Percentiles rank a stretch among this genome's conserved stretches.
phyloP scores from a whole-genome alignment of 129 eudicot genomes.

The Dittrichia graveolens region DNA sequence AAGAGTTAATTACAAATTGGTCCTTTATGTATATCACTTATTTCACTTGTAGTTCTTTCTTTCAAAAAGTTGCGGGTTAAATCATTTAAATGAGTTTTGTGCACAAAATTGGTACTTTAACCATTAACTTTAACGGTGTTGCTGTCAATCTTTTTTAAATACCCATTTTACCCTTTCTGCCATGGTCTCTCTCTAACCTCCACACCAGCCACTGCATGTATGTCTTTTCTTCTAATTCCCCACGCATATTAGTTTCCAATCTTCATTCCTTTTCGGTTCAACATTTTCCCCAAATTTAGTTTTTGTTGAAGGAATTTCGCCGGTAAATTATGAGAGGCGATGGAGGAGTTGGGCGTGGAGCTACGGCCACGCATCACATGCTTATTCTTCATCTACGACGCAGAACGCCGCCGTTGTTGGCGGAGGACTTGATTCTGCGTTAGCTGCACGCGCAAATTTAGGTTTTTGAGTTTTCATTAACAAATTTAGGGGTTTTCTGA shows the following conservation, averaged over 20 bases:
- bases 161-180: constrained; percentile 37
- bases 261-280: not conserved
- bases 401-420: constrained; percentile 26
- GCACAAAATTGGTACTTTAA: no score
- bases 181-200: constrained; percentile 29
- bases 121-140: no score
- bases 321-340: constrained; percentile 51
- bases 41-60: no score
- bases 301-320: not conserved
- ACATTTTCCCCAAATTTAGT: not conserved
- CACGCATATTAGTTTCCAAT: constrained; percentile 33
- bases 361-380: constrained; percentile 54
- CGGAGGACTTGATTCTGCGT: constrained; percentile 62
- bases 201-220: constrained; percentile 32
- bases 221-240: constrained; percentile 36
- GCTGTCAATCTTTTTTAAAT: no score
- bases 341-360: constrained; percentile 50
- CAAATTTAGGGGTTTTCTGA: no score
- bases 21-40: no score
- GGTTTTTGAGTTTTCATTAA: no score
- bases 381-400: constrained; percentile 35
- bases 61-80: no score
- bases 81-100: no score
- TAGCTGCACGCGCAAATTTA: constrained; percentile 96
- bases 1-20: no score